phyloP scores from a whole-genome alignment of 768 basidiomycete genomes.

The Pulveroboletus sp. region DNA sequence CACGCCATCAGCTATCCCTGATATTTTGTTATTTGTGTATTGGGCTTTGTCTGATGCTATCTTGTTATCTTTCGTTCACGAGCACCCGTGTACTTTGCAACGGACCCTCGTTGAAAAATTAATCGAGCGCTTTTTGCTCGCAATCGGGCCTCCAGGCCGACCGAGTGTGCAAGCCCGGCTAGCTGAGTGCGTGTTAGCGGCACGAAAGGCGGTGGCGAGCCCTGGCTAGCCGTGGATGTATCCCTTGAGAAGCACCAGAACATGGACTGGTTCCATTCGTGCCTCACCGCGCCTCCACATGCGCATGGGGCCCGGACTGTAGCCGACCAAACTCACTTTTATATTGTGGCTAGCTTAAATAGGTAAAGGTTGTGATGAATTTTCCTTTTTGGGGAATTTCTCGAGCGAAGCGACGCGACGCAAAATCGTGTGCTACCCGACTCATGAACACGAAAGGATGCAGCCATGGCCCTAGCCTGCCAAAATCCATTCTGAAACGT shows the following conservation, averaged over 20 bases:
- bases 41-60: constrained; percentile 1
- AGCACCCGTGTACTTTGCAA: neutral
- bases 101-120: neutral
- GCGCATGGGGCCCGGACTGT: too few species aligned
- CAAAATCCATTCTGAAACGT: constrained; percentile 26
- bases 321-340: too few species aligned
- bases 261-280: too few species aligned
- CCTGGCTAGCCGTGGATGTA: too few species aligned
- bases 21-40: constrained; percentile 4
- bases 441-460: constrained; percentile 14
- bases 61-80: constrained; percentile 2
- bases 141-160: neutral
- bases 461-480: constrained; percentile 21
- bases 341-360: too few species aligned
- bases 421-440: neutral
- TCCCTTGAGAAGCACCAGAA: too few species aligned
- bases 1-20: constrained; percentile 9
- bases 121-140: too few species aligned
- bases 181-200: too few species aligned
- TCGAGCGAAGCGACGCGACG: neutral
- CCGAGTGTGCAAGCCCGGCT: too few species aligned
- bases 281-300: too few species aligned
- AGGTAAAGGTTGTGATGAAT: too few species aligned
- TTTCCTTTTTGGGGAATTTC: neutral
- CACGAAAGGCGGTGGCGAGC: too few species aligned